Evolutionary conservation across 2,329 filamentous ascomycete species (phyloP), one percentile per base, ranked within the genome.

Genomic region (Ophiobolus disseminans): DNA sequence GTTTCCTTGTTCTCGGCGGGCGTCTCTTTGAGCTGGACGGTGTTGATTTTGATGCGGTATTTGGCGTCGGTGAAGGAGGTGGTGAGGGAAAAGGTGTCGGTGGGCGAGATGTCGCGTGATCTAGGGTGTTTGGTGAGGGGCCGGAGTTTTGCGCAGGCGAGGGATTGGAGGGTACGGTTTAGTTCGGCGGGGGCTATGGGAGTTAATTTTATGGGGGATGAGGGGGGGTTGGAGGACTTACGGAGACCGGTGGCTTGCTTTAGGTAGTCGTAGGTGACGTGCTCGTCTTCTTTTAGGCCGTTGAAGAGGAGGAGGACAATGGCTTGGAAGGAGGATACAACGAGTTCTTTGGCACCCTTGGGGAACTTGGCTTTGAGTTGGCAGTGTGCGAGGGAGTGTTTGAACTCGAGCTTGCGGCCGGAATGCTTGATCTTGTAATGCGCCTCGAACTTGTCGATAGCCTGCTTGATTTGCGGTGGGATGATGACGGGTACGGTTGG

Each of bases 1-100:
- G 92, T 97, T 63, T 89, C 90, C 74, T 91, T 89, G 76, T 97
- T 97, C 75, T 99, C 94, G 67, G 93, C 89, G 64, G 89, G 89
- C 0, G 94, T 97, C 76, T 99, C 94, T 75, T 94, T 95, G 40
- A 97, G 83, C 75, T 99, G 94, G 62, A 99, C 94, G 75, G 97
- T 93, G 76, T 97, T 99, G 79, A 99, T 97, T 79, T 99, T 99
- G 76, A 99, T 87, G 47, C 91, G 86, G 74, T 90, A 89, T 73
- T 94, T 96, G 16, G 86, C 82, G 67, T 97, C 88, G 2, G 78
- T 78, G 74, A 99, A 99, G 13, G 72, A 71, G 35, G 81, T 74
- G 76, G 97, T 97, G 66, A 96, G 86, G 0, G 84, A 85, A 66
- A 99, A 99, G 0, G 86, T 89, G 74, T 99, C 95, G 0, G 84